Percentiles rank a stretch among this genome's conserved stretches.
phyloP scores from a whole-genome alignment of 1,284 basidiomycete species.

The Tilletia horrida region DNA sequence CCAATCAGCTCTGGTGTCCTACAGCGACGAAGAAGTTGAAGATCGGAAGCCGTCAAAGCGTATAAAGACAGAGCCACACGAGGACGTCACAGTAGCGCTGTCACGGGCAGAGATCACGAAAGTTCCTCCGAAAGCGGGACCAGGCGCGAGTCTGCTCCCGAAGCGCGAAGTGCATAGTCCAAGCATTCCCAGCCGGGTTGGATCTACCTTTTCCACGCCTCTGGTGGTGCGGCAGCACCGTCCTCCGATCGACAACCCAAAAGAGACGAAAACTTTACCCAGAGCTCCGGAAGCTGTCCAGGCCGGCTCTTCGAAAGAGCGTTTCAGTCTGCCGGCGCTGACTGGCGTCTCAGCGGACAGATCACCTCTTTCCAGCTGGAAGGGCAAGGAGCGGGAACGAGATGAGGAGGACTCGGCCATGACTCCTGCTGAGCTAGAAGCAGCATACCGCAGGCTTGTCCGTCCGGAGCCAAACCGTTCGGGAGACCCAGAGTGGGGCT shows the following conservation, averaged over 20 bases:
- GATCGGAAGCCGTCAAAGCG: background rate
- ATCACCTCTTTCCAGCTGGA: background rate
- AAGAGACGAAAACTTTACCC: too few relatives aligned
- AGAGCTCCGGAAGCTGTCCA: too few relatives aligned
- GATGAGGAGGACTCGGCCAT: background rate
- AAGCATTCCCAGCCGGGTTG: too few relatives aligned
- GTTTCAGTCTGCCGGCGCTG: too few relatives aligned
- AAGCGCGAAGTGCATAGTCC: too few relatives aligned
- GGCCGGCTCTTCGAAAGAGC: too few relatives aligned
- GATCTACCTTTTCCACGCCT: too few relatives aligned
- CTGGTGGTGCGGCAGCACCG: too few relatives aligned
- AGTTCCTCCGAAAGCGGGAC: too few relatives aligned
- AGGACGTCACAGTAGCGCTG: background rate
- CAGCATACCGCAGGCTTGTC: background rate
- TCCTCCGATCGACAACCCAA: too few relatives aligned
- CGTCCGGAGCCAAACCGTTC: background rate
- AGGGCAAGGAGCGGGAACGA: constrained; percentile 15
- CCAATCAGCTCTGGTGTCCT: background rate
- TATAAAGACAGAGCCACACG: background rate
- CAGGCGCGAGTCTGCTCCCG: too few relatives aligned
- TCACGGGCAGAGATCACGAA: background rate
- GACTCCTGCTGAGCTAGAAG: background rate
- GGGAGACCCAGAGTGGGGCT: background rate
- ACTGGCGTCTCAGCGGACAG: background rate
- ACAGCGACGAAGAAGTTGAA: constrained; percentile 5